phyloP scores from a whole-genome alignment of 192 early-diverging fungal species.

The Coemansia interrupta region DNA sequence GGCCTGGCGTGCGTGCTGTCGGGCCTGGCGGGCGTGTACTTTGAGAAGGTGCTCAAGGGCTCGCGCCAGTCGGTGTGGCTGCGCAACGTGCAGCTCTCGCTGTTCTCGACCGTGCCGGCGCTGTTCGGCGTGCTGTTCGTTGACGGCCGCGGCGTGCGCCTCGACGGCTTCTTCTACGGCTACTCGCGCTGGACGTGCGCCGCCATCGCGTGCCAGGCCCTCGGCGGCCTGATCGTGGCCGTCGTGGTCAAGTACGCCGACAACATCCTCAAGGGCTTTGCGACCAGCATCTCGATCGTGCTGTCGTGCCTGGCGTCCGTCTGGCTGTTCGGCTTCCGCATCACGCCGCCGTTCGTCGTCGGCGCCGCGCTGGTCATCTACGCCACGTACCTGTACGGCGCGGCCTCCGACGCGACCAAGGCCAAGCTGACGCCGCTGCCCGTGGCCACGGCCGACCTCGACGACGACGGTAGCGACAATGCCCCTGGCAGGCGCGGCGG shows the following conservation, averaged over 20 bases:
- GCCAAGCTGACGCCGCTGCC: conserved; percentile 8
- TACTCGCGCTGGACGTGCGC: conserved; percentile 78
- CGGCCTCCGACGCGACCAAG: neutral
- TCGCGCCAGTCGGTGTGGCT: conserved; percentile 79
- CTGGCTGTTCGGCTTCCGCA: conserved; percentile 76
- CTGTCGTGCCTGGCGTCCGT: conserved; percentile 81
- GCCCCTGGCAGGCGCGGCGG: neutral
- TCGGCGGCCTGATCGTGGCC: conserved; percentile 92
- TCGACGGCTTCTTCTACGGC: conserved; percentile 87
- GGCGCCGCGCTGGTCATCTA: conserved; percentile 73
- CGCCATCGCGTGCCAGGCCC: conserved; percentile 84
- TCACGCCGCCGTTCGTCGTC: conserved; percentile 67
- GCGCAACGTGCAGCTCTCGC: conserved; percentile 88
- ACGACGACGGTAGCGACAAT: neutral
- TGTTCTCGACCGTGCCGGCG: conserved; percentile 78
- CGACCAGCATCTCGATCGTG: conserved; percentile 93
- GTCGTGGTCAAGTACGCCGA: conserved; percentile 97
- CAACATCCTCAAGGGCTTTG: conserved; percentile 99
- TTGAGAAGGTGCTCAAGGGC: conserved; percentile 97
- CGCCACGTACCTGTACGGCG: conserved; percentile 74
- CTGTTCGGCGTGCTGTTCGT: conserved; percentile 74
- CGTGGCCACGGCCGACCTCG: conserved; percentile 3
- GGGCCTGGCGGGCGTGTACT: conserved; percentile 95
- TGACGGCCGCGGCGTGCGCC: conserved; percentile 65
- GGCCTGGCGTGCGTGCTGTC: conserved; percentile 82